These are phyloP conservation scores for Fusarium solani-melongenae DNA, from an alignment of 2,329 filamentous ascomycete species.

Conservation along the genomic window DNA sequence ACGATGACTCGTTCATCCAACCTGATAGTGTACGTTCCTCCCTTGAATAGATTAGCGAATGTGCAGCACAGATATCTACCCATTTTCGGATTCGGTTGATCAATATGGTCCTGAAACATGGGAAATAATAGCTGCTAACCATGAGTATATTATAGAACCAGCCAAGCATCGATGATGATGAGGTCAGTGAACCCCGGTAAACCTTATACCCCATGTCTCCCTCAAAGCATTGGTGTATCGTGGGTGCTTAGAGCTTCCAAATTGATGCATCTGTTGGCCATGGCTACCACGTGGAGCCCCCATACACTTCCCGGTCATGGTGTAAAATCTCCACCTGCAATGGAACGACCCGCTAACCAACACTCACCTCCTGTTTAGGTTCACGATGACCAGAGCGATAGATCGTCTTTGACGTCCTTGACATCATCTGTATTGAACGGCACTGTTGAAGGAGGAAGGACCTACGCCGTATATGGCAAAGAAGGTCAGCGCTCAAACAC, in stretches of 20 bases:
- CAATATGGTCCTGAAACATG: background rate
- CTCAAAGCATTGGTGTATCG: background rate
- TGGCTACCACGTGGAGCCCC: background rate
- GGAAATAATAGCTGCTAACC: conserved; percentile 1
- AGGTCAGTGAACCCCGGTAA: conserved; percentile 23
- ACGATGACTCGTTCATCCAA: conserved; percentile 27
- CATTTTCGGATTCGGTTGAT: background rate
- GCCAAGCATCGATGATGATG: conserved; percentile 26
- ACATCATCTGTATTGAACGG: conserved; percentile 42
- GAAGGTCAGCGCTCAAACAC: conserved; percentile 39
- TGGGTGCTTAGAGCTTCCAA: background rate
- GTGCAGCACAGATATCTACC: background rate
- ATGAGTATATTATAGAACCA: conserved; percentile 10
- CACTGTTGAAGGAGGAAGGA: conserved; percentile 46
- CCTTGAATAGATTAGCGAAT: background rate
- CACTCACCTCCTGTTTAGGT: background rate
- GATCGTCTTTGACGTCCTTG: conserved; percentile 39
- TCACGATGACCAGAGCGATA: conserved; percentile 30
- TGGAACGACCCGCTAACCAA: conserved; percentile 14
- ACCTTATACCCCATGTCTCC: background rate
- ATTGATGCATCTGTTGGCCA: background rate
- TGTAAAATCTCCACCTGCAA: background rate
- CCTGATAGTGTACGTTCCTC: conserved; percentile 21
- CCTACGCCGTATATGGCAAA: conserved; percentile 51
- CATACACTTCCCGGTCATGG: background rate